phyloP scores from a whole-genome alignment of 148 eudicot genomes.

The Polygonum aviculare region DNA sequence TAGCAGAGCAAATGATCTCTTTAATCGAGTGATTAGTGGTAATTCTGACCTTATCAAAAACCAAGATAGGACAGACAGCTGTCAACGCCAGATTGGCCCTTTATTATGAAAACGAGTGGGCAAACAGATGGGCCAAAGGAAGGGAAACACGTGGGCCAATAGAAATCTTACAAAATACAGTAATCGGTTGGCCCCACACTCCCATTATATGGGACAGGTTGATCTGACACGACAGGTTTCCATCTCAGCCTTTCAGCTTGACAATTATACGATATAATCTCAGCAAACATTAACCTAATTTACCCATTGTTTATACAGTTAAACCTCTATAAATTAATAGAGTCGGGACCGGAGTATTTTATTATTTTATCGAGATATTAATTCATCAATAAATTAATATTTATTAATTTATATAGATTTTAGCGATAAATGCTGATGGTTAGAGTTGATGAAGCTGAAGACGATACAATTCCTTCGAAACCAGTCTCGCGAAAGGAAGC shows the following conservation, averaged over 20 bases:
- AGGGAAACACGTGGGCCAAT: background rate
- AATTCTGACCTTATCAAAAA: background rate
- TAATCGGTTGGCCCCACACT: background rate
- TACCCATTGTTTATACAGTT: too few relatives aligned
- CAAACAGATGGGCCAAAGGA: background rate
- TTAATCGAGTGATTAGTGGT: background rate
- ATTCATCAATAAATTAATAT: too few relatives aligned
- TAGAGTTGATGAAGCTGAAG: too few relatives aligned
- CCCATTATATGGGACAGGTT: background rate
- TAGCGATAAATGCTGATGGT: too few relatives aligned
- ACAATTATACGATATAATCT: background rate
- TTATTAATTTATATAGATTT: too few relatives aligned
- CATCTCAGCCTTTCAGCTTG: background rate
- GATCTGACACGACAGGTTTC: background rate
- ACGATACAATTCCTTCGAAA: too few relatives aligned
- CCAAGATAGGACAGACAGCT: background rate
- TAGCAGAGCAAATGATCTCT: background rate
- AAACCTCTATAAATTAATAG: too few relatives aligned
- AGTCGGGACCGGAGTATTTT: too few relatives aligned
- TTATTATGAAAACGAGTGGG: background rate
- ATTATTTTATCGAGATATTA: too few relatives aligned
- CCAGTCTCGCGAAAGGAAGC: too few relatives aligned
- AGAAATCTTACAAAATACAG: background rate
- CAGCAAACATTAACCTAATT: background rate
- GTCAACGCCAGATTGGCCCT: background rate